A percentile compares a stretch with the other conserved stretches of the same genome.
Evolutionary conservation across 345 rosid genomes (phyloP).

Genomic region (Gynandropsis gynandra): DNA sequence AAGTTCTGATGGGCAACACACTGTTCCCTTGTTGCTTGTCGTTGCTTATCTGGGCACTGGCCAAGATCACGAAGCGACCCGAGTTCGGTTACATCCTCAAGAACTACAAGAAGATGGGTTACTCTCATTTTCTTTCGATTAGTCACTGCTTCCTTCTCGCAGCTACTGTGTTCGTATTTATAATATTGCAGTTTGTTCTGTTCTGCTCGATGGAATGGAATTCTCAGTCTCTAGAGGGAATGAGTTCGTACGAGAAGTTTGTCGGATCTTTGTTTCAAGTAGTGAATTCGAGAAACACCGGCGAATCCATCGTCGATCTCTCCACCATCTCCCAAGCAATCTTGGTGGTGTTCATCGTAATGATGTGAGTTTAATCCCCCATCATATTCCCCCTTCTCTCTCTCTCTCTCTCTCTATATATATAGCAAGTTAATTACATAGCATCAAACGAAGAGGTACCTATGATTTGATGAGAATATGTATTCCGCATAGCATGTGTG

Average conservation of each 20-base stretch:
- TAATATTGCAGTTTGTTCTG: conserved; percentile 30
- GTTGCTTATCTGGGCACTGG: conserved; percentile 31
- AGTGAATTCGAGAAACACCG: conserved; percentile 46
- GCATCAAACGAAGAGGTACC: background rate
- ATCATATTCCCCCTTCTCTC: conserved; percentile 2
- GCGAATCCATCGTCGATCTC: conserved; percentile 53
- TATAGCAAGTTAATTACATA: background rate
- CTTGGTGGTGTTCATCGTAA: conserved; percentile 45
- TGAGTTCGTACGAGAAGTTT: conserved; percentile 35
- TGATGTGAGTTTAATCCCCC: conserved; percentile 56
- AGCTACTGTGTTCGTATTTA: conserved; percentile 37
- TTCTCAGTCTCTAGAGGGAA: conserved; percentile 30
- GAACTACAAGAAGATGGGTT: conserved; percentile 34
- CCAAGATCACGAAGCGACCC: conserved; percentile 27
- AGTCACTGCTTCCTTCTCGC: conserved; percentile 25
- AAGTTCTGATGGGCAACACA: conserved; percentile 48
- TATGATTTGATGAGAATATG: background rate
- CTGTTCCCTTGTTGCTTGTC: conserved; percentile 40
- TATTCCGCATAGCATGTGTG: background rate
- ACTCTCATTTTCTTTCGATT: conserved; percentile 35
- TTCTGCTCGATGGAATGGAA: conserved; percentile 49
- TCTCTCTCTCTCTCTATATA: background rate
- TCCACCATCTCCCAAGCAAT: conserved; percentile 47
- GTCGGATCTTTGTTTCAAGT: conserved; percentile 40
- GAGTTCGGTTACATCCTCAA: conserved; percentile 34